Base-by-base conservation (phyloP, 2,329 filamentous ascomycete genomes). In the Aspergillus sp. region DNA sequence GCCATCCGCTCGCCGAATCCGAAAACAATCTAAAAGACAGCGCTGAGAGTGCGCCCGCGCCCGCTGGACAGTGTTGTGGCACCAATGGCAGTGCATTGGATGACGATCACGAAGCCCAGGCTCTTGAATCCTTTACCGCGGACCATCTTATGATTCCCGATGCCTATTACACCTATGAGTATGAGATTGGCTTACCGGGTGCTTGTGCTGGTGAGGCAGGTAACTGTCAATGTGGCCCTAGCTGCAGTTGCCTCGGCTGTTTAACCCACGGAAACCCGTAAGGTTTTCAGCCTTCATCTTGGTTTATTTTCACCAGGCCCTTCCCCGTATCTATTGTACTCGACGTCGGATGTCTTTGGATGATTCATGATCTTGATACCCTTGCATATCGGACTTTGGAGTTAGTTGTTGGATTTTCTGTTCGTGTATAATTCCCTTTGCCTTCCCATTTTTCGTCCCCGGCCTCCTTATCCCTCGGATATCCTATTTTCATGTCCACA, bases 181-280 rank as follows among this genome's bases (percentile, higher is more conserved):
- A 77, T 54, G 70, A 75, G 2, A 69, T 77, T 19, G 72, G 70
- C 20, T 60, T 76, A 42, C 70, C 73, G 4, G 66, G 61, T 24
- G 63, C 75, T 15, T 83, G 81, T 64, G 77, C 75, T 34, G 77
- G 83, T 58, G 68, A 74, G 3, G 79, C 75, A 5, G 81, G 80
- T 3, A 81, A 76, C 24, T 83, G 81, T 57, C 78, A 79, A 60
- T 83, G 81, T 56, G 80, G 79, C 15, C 78, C 77, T 55, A 80
- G 80, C 40, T 83, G 81, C 62, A 75, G 69, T 54, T 83, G 81
- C 61, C 72, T 80, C n/a, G 80, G 80, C 13, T 83, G 81, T 62
- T 68, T 82, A 12, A 82, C 79, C 3, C 81, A 83, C 55, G 78
- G 75, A 19, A 54, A 80, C 79, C 3, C 80, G 82, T 56, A 77